Percentiles rank a stretch among this genome's conserved stretches.
Evolutionary conservation across 2,329 filamentous ascomycete species (phyloP).

Genomic region (Chrysoporthe cubensis): DNA sequence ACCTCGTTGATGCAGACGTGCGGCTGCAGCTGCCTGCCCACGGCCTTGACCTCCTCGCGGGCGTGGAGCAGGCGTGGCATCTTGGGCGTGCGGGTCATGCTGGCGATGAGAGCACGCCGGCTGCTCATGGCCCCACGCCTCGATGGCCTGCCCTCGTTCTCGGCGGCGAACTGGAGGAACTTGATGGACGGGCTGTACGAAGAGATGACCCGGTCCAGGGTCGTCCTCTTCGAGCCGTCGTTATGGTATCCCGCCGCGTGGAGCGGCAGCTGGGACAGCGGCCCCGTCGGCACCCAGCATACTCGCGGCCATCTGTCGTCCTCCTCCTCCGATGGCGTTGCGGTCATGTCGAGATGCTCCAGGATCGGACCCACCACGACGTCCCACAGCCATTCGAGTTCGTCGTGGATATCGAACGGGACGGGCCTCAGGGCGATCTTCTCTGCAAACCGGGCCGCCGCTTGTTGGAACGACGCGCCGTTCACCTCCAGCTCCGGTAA

Average conservation of each 20-base stretch:
- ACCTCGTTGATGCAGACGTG: not conserved
- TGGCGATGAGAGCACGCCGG: not conserved
- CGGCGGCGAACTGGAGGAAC: slow-evolving; percentile 34
- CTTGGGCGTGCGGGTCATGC: not conserved
- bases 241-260: slow-evolving; percentile 41
- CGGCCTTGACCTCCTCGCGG: not conserved
- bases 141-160: too few relatives aligned
- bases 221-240: slow-evolving; percentile 31
- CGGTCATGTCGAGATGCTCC: slow-evolving; percentile 29
- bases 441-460: too few relatives aligned
- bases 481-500: too few relatives aligned
- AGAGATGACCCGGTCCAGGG: slow-evolving; percentile 43
- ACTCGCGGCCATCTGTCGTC: slow-evolving; percentile 29
- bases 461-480: too few relatives aligned
- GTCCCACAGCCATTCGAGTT: not conserved
- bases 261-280: slow-evolving; percentile 37
- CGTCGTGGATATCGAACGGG: too few relatives aligned
- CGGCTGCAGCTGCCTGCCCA: not conserved
- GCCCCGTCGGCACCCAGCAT: slow-evolving; percentile 42
- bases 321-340: not conserved
- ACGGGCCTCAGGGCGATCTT: too few relatives aligned
- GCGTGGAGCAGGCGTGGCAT: not conserved
- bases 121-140: not conserved
- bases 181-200: slow-evolving; percentile 44
- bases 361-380: not conserved